Percentiles rank a stretch among this genome's conserved stretches.
Evolutionary conservation across 257 asterid species (phyloP).

Genomic region (Primulina huaijiensis): DNA sequence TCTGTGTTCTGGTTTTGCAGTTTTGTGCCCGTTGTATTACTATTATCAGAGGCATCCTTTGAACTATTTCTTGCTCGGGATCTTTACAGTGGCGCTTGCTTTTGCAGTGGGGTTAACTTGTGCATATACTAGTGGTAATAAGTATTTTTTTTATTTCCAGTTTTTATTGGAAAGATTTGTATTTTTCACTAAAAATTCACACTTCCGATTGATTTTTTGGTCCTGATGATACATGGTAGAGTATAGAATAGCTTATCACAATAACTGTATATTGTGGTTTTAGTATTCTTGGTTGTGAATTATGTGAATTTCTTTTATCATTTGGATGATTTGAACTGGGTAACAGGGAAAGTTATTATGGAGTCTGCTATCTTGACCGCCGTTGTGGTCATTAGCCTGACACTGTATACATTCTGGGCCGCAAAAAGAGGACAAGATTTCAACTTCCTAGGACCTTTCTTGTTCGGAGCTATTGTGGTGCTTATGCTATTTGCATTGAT

Average conservation of each 20-base stretch:
- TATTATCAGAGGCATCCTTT: constrained; percentile 75
- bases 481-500: constrained; percentile 44
- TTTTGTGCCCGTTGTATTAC: constrained; percentile 60
- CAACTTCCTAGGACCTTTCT: constrained; percentile 54
- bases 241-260: no score
- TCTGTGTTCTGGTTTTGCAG: constrained; percentile 36
- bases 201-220: no score
- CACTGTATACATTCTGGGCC: constrained; percentile 64
- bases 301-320: no score
- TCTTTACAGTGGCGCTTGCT: constrained; percentile 66
- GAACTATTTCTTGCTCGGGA: constrained; percentile 67
- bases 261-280: no score
- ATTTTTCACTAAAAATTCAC: no score
- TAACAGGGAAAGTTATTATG: constrained; percentile 44
- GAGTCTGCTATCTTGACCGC: constrained; percentile 49
- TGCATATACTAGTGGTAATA: constrained; percentile 70
- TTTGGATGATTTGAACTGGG: not conserved
- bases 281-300: no score
- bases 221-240: no score
- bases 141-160: not conserved
- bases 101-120: constrained; percentile 77
- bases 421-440: constrained; percentile 56
- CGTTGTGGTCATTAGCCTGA: constrained; percentile 47
- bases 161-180: no score
- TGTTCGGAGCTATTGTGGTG: constrained; percentile 45